These are phyloP conservation scores for Gaillardinia entomophila DNA, from an alignment of 805 yeast genomes.

Conservation along the genomic window DNA sequence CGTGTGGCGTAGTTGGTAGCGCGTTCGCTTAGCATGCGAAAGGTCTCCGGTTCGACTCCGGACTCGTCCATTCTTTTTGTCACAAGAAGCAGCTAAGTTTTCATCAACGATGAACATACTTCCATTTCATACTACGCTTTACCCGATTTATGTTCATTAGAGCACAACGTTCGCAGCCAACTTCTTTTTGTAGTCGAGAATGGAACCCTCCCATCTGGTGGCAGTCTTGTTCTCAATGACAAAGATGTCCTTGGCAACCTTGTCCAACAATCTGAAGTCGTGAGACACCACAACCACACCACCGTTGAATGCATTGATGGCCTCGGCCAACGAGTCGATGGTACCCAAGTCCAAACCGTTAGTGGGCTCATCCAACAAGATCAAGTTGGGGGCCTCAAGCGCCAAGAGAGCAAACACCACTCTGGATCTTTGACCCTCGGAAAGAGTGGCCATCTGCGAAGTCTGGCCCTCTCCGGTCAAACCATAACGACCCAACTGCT, in stretches of 20 bases:
- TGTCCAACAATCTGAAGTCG: conserved; percentile 96
- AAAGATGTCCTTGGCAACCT: conserved; percentile 94
- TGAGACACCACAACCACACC: conserved; percentile 98
- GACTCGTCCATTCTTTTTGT: conserved; percentile 19
- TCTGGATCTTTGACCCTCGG: conserved; percentile 99
- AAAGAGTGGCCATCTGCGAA: conserved; percentile 95
- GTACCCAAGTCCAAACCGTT: conserved; percentile 98
- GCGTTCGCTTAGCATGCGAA: conserved; percentile 78
- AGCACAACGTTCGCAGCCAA: conserved; percentile 87
- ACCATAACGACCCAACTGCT: conserved; percentile 96
- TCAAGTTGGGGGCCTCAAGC: conserved; percentile 89
- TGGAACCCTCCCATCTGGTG: conserved; percentile 92
- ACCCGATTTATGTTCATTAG: too few relatives aligned
- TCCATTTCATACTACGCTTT: too few relatives aligned
- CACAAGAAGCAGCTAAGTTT: background rate
- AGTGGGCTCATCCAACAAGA: conserved; percentile 97
- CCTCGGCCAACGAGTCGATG: conserved; percentile 95
- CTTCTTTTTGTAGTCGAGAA: conserved; percentile 87
- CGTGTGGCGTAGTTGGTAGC: conserved; percentile 83
- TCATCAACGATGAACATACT: background rate
- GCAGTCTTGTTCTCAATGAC: conserved; percentile 96
- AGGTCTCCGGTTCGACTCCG: conserved; percentile 45
- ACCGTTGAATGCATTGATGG: conserved; percentile 90
- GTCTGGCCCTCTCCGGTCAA: conserved; percentile 99
- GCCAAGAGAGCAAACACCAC: conserved; percentile 97